These are phyloP conservation scores for Daedaleopsis sinensis DNA, from an alignment of 768 basidiomycete genomes.

Conservation along the genomic window DNA sequence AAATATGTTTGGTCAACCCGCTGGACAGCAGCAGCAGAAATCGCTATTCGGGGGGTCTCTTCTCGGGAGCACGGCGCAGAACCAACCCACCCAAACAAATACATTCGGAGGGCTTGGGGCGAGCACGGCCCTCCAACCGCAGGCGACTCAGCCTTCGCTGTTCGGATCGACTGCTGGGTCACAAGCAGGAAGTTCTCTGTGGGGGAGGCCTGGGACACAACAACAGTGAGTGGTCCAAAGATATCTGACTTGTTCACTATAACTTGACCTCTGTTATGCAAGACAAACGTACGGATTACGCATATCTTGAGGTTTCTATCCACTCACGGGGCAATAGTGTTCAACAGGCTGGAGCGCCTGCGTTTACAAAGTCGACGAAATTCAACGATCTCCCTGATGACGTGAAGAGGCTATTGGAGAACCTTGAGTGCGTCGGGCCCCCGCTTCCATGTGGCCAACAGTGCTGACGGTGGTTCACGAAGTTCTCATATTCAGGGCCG, in stretches of 20 bases:
- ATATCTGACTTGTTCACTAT: background rate
- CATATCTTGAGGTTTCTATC: background rate
- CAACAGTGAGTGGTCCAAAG: constrained; percentile 22
- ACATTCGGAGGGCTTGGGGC: constrained; percentile 25
- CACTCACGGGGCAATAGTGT: constrained; percentile 4
- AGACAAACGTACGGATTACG: background rate
- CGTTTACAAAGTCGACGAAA: constrained; percentile 63
- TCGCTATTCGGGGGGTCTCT: constrained; percentile 27
- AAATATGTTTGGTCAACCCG: constrained; percentile 32
- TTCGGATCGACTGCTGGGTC: constrained; percentile 12
- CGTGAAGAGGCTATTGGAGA: constrained; percentile 63
- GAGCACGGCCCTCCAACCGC: constrained; percentile 17
- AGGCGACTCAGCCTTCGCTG: constrained; percentile 12
- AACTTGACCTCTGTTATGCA: background rate
- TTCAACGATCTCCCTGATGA: constrained; percentile 84
- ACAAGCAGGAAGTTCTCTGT: constrained; percentile 12
- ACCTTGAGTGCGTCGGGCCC: constrained; percentile 60
- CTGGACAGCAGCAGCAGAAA: constrained; percentile 30
- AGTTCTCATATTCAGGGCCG: constrained; percentile 50
- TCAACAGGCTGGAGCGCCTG: constrained; percentile 33
- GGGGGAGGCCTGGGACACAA: constrained; percentile 22
- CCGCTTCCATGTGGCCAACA: background rate
- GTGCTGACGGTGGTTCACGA: constrained; percentile 8
- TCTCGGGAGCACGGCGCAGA: constrained; percentile 37
- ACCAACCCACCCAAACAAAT: constrained; percentile 23